A percentile compares a stretch with the other conserved stretches of the same genome.
Conservation (phyloP, 2,329 filamentous ascomycete species). For the Fonsecaea nubica region DNA sequence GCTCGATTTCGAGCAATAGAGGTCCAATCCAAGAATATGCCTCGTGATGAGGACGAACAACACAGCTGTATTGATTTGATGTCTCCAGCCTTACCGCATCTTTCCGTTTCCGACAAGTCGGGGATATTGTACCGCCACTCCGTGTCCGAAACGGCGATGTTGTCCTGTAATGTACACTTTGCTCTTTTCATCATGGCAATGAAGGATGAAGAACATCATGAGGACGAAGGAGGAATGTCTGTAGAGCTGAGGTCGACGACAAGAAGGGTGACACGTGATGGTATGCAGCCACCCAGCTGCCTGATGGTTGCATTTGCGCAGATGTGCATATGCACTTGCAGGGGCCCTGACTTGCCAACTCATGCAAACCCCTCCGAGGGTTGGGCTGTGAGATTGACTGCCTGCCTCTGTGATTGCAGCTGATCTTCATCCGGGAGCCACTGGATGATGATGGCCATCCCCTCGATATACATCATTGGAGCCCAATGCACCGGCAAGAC, state of each 20-base stretch:
- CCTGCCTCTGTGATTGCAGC: neutral
- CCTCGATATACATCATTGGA: slow-evolving; percentile 16
- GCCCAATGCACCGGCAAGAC: slow-evolving; percentile 18
- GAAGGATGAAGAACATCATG: neutral
- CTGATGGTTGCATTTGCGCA: slow-evolving; percentile 11
- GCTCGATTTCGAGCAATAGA: neutral
- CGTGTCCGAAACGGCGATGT: slow-evolving; percentile 6
- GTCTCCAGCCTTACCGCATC: slow-evolving; percentile 5
- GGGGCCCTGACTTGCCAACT: slow-evolving; percentile 12
- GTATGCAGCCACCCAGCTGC: slow-evolving; percentile 1
- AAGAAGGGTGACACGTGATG: slow-evolving; percentile 16
- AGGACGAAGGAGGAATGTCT: neutral
- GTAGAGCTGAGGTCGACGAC: neutral
- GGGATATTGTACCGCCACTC: slow-evolving; percentile 12
- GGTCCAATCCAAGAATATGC: slow-evolving; percentile 9
- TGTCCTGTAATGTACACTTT: slow-evolving; percentile 9
- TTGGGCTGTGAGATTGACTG: neutral
- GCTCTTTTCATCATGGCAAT: neutral
- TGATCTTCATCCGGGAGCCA: neutral
- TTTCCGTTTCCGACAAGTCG: neutral
- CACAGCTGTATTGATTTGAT: slow-evolving; percentile 8
- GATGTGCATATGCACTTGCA: slow-evolving; percentile 9
- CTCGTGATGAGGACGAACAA: slow-evolving; percentile 2
- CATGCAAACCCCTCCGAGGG: slow-evolving; percentile 7
- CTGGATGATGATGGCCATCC: neutral